Conservation (phyloP, 2,329 filamentous ascomycete genomes). For the Rhynchosporium graminicola region DNA sequence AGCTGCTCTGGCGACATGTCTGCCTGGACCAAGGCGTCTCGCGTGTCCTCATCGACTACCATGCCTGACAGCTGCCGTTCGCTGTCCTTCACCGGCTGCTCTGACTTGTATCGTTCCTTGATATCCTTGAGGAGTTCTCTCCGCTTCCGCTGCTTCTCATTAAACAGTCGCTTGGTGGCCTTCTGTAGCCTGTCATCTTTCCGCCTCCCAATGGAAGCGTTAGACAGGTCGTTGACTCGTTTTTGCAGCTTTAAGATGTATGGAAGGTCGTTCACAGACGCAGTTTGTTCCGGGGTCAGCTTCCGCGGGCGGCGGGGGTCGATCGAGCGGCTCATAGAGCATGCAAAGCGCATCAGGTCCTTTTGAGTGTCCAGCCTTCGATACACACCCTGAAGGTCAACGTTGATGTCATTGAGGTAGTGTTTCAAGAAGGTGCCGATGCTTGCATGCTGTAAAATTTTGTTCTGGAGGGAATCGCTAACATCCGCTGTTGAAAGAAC, state of each 20-base stretch:
- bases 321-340: not conserved
- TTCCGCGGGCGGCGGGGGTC: not conserved
- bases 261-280: not conserved
- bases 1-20: not conserved
- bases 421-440: not conserved
- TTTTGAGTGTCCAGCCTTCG: not conserved
- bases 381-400: conserved; percentile 1
- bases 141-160: not conserved
- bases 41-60: not conserved
- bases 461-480: not conserved
- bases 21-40: not conserved
- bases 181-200: not conserved
- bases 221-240: not conserved
- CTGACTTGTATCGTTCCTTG: not conserved
- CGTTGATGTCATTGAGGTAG: not conserved
- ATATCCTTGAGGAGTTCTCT: not conserved
- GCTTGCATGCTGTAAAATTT: not conserved
- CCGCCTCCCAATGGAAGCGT: not conserved
- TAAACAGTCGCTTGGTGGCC: not conserved
- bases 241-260: not conserved
- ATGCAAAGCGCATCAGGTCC: not conserved
- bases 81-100: not conserved
- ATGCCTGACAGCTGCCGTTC: not conserved
- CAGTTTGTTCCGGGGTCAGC: not conserved
- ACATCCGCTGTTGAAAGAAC: not conserved